A percentile compares a stretch with the other conserved stretches of the same genome.
phyloP scores from a whole-genome alignment of 2,329 filamentous ascomycete genomes.

The Penicillium sp. region DNA sequence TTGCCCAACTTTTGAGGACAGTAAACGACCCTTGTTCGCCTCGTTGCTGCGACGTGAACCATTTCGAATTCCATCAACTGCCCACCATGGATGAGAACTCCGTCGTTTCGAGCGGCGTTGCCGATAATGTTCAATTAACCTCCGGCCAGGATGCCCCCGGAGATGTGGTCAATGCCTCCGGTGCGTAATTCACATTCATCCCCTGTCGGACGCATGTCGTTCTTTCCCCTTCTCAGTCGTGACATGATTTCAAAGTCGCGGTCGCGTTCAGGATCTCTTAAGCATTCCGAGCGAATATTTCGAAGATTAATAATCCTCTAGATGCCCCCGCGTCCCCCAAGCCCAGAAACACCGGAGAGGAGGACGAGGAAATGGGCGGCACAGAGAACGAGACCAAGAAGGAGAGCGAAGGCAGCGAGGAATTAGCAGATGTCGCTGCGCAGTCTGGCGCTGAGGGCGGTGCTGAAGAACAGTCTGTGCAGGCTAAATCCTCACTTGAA shows the following conservation, averaged over 20 bases:
- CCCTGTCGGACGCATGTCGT: constrained; percentile 16
- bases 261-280: constrained; percentile 38
- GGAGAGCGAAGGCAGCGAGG: constrained; percentile 51
- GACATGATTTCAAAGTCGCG: constrained; percentile 33
- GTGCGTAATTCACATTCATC: constrained; percentile 31
- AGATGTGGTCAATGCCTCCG: constrained; percentile 37
- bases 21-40: constrained; percentile 36
- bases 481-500: constrained; percentile 82
- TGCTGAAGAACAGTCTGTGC: constrained; percentile 60
- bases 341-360: constrained; percentile 63
- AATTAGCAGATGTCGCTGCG: constrained; percentile 51
- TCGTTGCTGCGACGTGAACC: constrained; percentile 36
- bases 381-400: constrained; percentile 52
- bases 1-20: constrained; percentile 26
- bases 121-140: constrained; percentile 34
- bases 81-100: constrained; percentile 44
- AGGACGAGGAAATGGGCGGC: constrained; percentile 83
- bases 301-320: constrained; percentile 66
- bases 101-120: constrained; percentile 31
- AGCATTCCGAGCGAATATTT: constrained; percentile 34
- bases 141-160: constrained; percentile 36
- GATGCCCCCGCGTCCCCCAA: constrained; percentile 70
- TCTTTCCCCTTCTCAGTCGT: constrained; percentile 25
- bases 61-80: constrained; percentile 30
- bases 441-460: constrained; percentile 54